These are phyloP conservation scores for Blastomyces parvus DNA, from an alignment of 2,329 filamentous ascomycete species.

Conservation along the genomic window DNA sequence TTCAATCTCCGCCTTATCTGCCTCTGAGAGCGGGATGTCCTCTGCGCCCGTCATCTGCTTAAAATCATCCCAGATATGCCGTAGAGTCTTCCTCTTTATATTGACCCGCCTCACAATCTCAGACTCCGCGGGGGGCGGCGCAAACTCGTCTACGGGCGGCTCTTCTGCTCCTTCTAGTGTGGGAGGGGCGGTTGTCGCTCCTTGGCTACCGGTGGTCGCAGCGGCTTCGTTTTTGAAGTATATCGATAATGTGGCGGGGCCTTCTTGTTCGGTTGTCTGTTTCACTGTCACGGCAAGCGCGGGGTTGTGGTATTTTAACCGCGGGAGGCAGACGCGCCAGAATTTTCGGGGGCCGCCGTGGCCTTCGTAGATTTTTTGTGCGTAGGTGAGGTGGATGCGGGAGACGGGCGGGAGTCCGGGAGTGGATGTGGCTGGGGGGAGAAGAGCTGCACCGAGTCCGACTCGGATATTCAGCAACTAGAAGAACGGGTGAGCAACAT, in stretches of 20 bases:
- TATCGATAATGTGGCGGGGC: constrained; percentile 32
- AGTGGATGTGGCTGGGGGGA: constrained; percentile 45
- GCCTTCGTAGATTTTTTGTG: constrained; percentile 33
- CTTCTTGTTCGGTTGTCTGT: constrained; percentile 49
- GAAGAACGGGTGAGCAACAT: constrained; percentile 3
- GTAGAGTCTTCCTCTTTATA: constrained; percentile 30
- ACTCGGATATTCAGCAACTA: constrained; percentile 48
- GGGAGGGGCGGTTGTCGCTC: constrained; percentile 15
- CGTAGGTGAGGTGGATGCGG: constrained; percentile 37
- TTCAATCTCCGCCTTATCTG: constrained; percentile 30
- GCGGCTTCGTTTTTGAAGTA: constrained; percentile 32
- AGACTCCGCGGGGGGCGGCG: constrained; percentile 24
- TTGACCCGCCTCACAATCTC: constrained; percentile 31
- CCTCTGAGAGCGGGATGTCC: constrained; percentile 37
- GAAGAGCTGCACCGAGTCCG: constrained; percentile 71
- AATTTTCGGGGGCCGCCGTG: constrained; percentile 59
- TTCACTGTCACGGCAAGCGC: constrained; percentile 71
- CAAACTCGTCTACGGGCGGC: constrained; percentile 25
- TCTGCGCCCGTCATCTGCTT: constrained; percentile 33
- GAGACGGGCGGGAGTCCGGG: constrained; percentile 33
- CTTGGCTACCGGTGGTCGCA: constrained; percentile 11
- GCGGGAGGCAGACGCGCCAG: constrained; percentile 71
- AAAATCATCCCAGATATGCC: constrained; percentile 37
- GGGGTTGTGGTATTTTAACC: constrained; percentile 92
- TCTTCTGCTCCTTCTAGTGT: constrained; percentile 5